Conservation (phyloP, 768 basidiomycete species). For the Kwoniella sp. region DNA sequence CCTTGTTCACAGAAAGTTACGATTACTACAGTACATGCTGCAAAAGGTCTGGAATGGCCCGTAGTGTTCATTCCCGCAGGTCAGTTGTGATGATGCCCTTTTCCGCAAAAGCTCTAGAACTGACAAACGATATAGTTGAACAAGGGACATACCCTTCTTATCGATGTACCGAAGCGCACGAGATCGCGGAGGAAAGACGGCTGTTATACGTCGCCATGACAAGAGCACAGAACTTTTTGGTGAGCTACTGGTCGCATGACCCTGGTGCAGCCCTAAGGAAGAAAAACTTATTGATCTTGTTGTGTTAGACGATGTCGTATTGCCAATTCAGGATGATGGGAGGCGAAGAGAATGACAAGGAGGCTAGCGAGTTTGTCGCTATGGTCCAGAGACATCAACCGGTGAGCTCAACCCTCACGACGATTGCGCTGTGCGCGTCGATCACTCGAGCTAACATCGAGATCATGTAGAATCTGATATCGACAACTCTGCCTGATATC, state of each 20-base stretch:
- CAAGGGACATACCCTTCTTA: slow-evolving; percentile 74
- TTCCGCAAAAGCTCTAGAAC: neutral
- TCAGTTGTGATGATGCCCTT: slow-evolving; percentile 15
- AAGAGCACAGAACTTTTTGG: slow-evolving; percentile 71
- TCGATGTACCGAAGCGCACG: slow-evolving; percentile 62
- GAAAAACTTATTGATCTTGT: slow-evolving; percentile 4
- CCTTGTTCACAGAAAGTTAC: slow-evolving; percentile 69
- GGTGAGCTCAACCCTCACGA: slow-evolving; percentile 47
- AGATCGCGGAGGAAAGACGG: slow-evolving; percentile 80
- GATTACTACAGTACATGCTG: slow-evolving; percentile 82
- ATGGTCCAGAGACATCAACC: slow-evolving; percentile 58
- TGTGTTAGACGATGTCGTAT: slow-evolving; percentile 43
- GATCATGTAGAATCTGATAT: slow-evolving; percentile 58
- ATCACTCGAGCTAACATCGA: neutral
- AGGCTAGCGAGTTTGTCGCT: slow-evolving; percentile 65
- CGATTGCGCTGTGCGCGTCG: slow-evolving; percentile 30
- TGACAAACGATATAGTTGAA: slow-evolving; percentile 61
- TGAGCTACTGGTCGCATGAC: too few species aligned
- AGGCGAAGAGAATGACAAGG: slow-evolving; percentile 62
- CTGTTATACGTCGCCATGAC: slow-evolving; percentile 88
- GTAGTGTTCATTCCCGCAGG: slow-evolving; percentile 66
- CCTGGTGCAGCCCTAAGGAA: too few species aligned
- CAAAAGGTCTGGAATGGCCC: slow-evolving; percentile 91
- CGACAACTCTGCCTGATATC: slow-evolving; percentile 59
- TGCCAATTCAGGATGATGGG: slow-evolving; percentile 52